Conservation (phyloP, 805 yeast species). For the Candida ficus region DNA sequence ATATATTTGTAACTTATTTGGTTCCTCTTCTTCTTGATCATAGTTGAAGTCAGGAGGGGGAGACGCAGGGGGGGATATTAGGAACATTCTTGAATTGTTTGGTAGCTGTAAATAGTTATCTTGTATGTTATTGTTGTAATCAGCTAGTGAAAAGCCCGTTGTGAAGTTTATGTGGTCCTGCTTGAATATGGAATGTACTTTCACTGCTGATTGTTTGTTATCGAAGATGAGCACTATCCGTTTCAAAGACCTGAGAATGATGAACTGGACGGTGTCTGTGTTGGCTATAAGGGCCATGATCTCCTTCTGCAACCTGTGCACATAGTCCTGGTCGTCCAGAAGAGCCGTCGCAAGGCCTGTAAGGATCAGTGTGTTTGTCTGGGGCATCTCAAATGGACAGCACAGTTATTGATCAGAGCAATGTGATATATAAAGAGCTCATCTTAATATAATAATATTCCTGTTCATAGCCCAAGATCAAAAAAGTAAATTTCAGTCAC, state of each 20-base stretch:
- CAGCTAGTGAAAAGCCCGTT: constrained; percentile 17
- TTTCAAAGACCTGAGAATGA: constrained; percentile 22
- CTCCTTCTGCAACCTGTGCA: constrained; percentile 22
- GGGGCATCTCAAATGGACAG: too few relatives aligned
- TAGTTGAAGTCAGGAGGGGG: constrained; percentile 39
- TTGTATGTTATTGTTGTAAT: constrained; percentile 8
- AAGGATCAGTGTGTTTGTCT: constrained; percentile 26
- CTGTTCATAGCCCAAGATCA: constrained; percentile 1
- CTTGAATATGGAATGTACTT: constrained; percentile 7
- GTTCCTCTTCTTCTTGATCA: constrained; percentile 33
- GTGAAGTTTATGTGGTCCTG: constrained; percentile 4
- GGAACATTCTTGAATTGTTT: constrained; percentile 27
- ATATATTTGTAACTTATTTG: constrained; percentile 26
- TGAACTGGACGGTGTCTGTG: constrained; percentile 23
- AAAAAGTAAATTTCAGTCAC: neutral
- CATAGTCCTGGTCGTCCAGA: constrained; percentile 16
- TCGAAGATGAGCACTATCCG: constrained; percentile 25
- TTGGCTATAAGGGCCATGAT: constrained; percentile 16
- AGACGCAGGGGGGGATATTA: constrained; percentile 38
- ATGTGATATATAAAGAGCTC: too few relatives aligned
- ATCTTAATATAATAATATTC: too few relatives aligned
- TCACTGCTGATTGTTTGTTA: constrained; percentile 7
- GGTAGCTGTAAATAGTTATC: constrained; percentile 30
- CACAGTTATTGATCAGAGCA: too few relatives aligned
- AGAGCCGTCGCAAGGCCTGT: constrained; percentile 16